Percentiles rank a stretch among this genome's conserved stretches.
These are phyloP conservation scores for Aureobasidium mangrovei DNA, from an alignment of 2,329 filamentous ascomycete genomes.

Conservation along the genomic window DNA sequence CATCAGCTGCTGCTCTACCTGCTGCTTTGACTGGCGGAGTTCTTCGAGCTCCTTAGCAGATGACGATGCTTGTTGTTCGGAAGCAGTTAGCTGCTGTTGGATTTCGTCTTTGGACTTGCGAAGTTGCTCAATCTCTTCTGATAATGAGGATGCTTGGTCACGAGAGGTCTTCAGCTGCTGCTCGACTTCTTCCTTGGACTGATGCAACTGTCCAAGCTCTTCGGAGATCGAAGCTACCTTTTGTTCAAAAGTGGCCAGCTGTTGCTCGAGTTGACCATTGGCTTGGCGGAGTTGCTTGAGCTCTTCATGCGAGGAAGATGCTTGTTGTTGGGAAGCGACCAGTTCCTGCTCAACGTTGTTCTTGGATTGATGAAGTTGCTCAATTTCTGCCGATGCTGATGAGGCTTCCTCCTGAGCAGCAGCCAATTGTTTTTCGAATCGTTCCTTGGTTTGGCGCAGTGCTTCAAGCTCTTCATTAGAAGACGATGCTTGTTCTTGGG, in stretches of 20 bases:
- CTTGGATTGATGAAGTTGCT: not conserved
- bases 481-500: constrained; percentile 1
- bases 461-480: constrained; percentile 1
- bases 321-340: not conserved
- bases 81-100: constrained; percentile 7
- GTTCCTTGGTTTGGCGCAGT: constrained; percentile 1
- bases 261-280: constrained; percentile 9
- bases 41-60: constrained; percentile 10
- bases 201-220: not conserved
- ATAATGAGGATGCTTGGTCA: not conserved
- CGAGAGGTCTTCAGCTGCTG: not conserved
- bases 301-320: not conserved
- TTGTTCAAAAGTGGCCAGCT: not conserved
- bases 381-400: not conserved
- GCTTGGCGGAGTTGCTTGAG: not conserved
- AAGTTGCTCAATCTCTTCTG: constrained; percentile 11
- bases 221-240: not conserved
- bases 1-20: not conserved
- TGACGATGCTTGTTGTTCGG: constrained; percentile 2
- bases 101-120: constrained; percentile 11
- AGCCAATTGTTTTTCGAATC: constrained; percentile 5
- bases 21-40: constrained; percentile 6
- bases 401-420: not conserved
- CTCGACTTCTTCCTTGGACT: constrained; percentile 9
- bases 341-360: constrained; percentile 9